Conservation (phyloP, 2,329 filamentous ascomycete species). For the Neoscytalidium dimidiatum region DNA sequence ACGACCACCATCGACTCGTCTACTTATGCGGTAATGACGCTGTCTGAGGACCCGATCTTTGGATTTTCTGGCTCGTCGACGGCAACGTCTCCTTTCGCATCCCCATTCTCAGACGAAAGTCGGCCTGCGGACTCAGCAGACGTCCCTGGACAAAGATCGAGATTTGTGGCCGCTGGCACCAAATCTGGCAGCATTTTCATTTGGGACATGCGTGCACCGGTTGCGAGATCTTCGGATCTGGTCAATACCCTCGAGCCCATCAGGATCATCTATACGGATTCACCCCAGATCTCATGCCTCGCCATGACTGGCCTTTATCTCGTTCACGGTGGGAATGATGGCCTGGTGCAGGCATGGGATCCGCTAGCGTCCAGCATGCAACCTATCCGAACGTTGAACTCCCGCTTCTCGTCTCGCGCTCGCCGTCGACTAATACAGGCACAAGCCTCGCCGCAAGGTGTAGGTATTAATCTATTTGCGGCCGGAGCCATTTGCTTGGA, state of each 20-base stretch:
- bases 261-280: conserved; percentile 86
- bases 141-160: conserved; percentile 81
- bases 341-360: conserved; percentile 95
- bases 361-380: conserved; percentile 78
- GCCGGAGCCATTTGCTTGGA: conserved; percentile 85
- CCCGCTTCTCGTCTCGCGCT: conserved; percentile 77
- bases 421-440: conserved; percentile 72
- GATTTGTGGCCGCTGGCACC: conserved; percentile 81
- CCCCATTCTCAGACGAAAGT: conserved; percentile 53
- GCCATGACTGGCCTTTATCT: conserved; percentile 84
- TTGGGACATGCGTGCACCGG: conserved; percentile 78
- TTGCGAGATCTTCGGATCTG: conserved; percentile 56
- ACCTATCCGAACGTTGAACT: conserved; percentile 84
- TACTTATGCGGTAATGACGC: conserved; percentile 67
- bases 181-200: conserved; percentile 73
- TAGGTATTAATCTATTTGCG: conserved; percentile 75
- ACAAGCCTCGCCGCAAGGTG: conserved; percentile 65
- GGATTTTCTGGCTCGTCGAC: conserved; percentile 57
- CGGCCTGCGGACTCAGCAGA: conserved; percentile 54
- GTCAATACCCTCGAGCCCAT: conserved; percentile 67
- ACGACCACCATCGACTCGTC: conserved; percentile 74
- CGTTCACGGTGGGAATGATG: conserved; percentile 91
- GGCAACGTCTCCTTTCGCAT: conserved; percentile 56
- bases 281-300: conserved; percentile 80
- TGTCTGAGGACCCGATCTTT: conserved; percentile 76